These are phyloP conservation scores for Komagataella populi DNA, from an alignment of 805 yeast species.

Conservation along the genomic window DNA sequence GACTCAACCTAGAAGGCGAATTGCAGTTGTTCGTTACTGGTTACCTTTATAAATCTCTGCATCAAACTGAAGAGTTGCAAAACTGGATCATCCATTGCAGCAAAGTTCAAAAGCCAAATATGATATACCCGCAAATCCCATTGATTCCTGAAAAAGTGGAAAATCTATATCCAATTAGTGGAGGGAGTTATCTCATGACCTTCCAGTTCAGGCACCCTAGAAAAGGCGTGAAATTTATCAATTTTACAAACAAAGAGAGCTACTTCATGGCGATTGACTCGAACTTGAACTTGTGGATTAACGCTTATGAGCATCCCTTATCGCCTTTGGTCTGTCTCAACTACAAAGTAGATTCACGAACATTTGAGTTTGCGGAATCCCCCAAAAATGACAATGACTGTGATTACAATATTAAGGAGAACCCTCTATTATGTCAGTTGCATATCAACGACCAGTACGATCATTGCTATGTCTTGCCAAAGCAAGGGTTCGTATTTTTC, in stretches of 20 bases:
- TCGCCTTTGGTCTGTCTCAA: slow-evolving; percentile 2
- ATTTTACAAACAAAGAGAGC: not conserved
- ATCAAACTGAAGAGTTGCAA: not conserved
- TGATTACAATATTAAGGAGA: no score
- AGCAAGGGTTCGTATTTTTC: slow-evolving; percentile 1
- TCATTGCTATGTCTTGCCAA: not conserved
- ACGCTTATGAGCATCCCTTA: slow-evolving; percentile 1
- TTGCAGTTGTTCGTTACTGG: not conserved
- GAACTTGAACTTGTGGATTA: slow-evolving; percentile 1
- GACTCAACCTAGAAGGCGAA: not conserved
- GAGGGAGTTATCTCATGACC: not conserved
- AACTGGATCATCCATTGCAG: not conserved
- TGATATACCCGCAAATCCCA: not conserved
- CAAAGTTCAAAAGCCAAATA: not conserved
- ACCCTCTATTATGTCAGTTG: not conserved
- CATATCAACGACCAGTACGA: slow-evolving; percentile 1
- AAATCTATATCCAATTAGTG: not conserved
- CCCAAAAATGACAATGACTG: not conserved
- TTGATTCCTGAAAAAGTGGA: not conserved
- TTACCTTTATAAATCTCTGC: not conserved
- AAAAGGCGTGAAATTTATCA: not conserved
- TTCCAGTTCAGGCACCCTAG: slow-evolving; percentile 1
- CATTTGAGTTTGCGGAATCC: not conserved
- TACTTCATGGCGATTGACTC: slow-evolving; percentile 1
- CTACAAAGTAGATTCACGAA: not conserved